Percentiles rank a stretch among this genome's conserved stretches.
Evolutionary conservation across 176 grass and related monocot species (phyloP).

Genomic region (Leersia perrieri): DNA sequence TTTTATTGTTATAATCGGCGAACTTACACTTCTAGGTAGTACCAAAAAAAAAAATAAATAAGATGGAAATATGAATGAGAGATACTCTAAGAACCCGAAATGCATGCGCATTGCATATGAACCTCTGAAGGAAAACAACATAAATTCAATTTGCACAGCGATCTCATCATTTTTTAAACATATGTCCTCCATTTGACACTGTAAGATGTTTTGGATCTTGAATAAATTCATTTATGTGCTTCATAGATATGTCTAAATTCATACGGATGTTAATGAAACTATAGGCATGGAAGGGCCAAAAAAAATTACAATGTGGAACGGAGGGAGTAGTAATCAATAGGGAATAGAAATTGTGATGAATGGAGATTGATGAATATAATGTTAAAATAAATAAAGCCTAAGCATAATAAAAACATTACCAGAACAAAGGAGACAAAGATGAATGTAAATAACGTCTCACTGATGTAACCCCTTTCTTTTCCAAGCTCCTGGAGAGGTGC

Average conservation of each 20-base stretch:
- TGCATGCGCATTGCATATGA: not conserved
- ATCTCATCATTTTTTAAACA: not conserved
- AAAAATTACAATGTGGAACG: too few species aligned
- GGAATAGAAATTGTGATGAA: not conserved
- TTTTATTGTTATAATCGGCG: not conserved
- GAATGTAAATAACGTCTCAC: constrained; percentile 72
- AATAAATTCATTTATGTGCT: too few species aligned
- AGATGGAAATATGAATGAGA: not conserved
- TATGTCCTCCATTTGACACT: too few species aligned
- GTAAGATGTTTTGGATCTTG: too few species aligned
- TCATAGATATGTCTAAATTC: too few species aligned
- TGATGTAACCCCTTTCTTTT: constrained; percentile 74
- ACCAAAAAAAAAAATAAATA: not conserved
- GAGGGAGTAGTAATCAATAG: too few species aligned
- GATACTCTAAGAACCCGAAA: not conserved
- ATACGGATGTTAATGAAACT: too few species aligned
- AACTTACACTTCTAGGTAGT: not conserved
- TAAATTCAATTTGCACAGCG: not conserved
- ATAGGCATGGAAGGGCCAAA: too few species aligned
- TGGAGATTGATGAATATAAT: not conserved
- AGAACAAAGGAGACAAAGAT: constrained; percentile 72
- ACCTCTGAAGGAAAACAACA: not conserved
- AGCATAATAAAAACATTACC: constrained; percentile 36
- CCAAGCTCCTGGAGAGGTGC: constrained; percentile 59
- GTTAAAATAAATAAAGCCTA: not conserved